Base-by-base conservation (phyloP, 495 filamentous ascomycete genomes). In the Letharia lupina region DNA sequence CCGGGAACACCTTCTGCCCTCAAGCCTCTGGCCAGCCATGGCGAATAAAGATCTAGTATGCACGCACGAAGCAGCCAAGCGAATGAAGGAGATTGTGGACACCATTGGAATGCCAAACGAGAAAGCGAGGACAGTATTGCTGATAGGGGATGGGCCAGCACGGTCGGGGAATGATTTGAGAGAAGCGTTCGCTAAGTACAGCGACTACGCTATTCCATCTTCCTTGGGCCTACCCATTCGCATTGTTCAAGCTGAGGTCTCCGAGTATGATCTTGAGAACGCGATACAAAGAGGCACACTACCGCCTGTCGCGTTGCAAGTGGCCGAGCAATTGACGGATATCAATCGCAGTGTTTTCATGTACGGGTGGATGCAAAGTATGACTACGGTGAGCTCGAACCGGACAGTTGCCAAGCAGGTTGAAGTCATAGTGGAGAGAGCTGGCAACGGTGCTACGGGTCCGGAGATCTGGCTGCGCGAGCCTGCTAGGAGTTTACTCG, bases 341-440 rank as follows among this genome's bases (percentile, higher is more conserved):
- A 86, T 90, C 60, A 91, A 90, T 68, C 72, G 77, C 52, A 84
- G 83, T 48, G 87, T 89, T 15, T 89, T 90, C 70, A 75, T 89
- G 68, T 85, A 84, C 69, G 88, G 88, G 12, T 91, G 88, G 88
- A 77, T 76, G 45, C 75, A 76, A 6, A 78, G 78, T 1, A 68
- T 81, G 42, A 87, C 84, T 42, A 91, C 88, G 2, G 78, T 91
- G 63, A 87, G 86, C 16, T 86, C 83, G 60, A 91, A 91, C 70
- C 80, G 85, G 13, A 80, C 80, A 0, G 84, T 87, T 37, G 84
- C 83, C 23, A 89, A 84, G 68, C 78, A 84, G 48, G 84, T 90
- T 62, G 85, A 89, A 67, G 71, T 69, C 18, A 78, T 77, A 2
- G 76, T 87, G 62, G 72, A 76, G 20, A 77, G 77, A 50, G 76